Evolutionary conservation across 176 grass and related monocot species (phyloP), one percentile per base, ranked within the genome.

Genomic region (Neostapfia colusana): DNA sequence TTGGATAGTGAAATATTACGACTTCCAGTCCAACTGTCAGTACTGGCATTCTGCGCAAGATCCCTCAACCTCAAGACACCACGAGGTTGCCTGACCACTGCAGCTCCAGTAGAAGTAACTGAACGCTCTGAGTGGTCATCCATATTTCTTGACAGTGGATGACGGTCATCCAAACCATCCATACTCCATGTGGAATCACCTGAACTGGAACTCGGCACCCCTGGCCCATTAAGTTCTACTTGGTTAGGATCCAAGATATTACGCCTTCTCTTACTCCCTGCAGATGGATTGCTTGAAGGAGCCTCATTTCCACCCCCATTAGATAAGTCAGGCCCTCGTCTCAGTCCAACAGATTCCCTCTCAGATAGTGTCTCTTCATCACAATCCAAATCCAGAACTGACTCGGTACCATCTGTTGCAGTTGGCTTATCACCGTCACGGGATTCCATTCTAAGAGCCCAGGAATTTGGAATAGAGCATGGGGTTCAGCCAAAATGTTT

Each of bases 361-460:
- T 89, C 70, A 53, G 82, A 87, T 60, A 72, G 73, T 35, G 86
- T 78, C 64, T 82, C 90, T 69, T 86, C 93, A 36, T 78, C 91
- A 91, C 51, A 54, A 54, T 85, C 92, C 69, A 90, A 85, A 55
- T 45, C 82, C 50, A 81, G 79, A 49, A 83, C 59, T 59, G 90
- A 75, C 45, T 89, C 84, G 5, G 84, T 26, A 61, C 77, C 77
- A 83, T 85, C 81, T 25, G 74, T 74, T 83, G 81, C 70, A 63
- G 45, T 71, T 63, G 74, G 68, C 58, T 70, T 87, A 46, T 85
- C 81, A 62, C 82, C 11, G 15, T 79, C 74, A 83, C 84, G 81
- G 58, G 74, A 75, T 81, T 96, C 93, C 93, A 96, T 96, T 63
- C 84, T n/a, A 89, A 84, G 63, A 79, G 79, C 67, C 78, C 65